Percentiles rank a stretch among this genome's conserved stretches.
These are phyloP conservation scores for Pseudopithomyces chartarum DNA, from an alignment of 2,329 filamentous ascomycete species.

Conservation along the genomic window DNA sequence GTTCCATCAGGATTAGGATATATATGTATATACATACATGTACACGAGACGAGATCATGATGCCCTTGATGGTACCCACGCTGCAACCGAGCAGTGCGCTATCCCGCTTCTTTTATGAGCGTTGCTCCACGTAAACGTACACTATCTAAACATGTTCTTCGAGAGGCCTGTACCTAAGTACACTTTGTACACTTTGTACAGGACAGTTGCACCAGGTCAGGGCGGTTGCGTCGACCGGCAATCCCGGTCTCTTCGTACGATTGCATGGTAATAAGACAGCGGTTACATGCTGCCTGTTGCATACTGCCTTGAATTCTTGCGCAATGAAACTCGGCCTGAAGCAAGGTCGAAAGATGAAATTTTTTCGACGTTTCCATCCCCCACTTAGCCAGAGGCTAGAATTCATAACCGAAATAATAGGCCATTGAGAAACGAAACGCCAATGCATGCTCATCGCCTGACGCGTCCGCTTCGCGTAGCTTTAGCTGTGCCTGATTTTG, in stretches of 20 bases:
- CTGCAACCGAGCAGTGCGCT: no score
- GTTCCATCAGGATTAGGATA: neutral
- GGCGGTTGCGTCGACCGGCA: neutral
- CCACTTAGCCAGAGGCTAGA: neutral
- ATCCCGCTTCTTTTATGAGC: neutral
- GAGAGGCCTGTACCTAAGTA: neutral
- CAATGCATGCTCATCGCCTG: slow-evolving; percentile 2
- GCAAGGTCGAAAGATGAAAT: neutral
- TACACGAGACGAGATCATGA: no score
- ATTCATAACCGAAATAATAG: neutral
- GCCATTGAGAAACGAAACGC: neutral
- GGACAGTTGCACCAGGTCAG: neutral
- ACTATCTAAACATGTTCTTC: neutral
- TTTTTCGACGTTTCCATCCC: no score
- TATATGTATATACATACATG: no score
- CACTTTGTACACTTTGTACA: neutral
- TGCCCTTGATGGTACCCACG: no score
- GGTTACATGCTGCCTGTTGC: neutral
- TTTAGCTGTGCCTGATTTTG: slow-evolving; percentile 23
- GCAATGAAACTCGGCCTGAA: slow-evolving; percentile 1
- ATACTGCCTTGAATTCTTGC: neutral
- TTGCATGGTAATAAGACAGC: neutral
- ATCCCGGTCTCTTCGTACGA: neutral
- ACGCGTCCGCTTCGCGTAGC: slow-evolving; percentile 20
- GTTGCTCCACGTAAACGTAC: neutral